Evolutionary conservation across 306 rosid species (phyloP), one percentile per base, ranked within the genome.

Genomic region (Acacia confusa): DNA sequence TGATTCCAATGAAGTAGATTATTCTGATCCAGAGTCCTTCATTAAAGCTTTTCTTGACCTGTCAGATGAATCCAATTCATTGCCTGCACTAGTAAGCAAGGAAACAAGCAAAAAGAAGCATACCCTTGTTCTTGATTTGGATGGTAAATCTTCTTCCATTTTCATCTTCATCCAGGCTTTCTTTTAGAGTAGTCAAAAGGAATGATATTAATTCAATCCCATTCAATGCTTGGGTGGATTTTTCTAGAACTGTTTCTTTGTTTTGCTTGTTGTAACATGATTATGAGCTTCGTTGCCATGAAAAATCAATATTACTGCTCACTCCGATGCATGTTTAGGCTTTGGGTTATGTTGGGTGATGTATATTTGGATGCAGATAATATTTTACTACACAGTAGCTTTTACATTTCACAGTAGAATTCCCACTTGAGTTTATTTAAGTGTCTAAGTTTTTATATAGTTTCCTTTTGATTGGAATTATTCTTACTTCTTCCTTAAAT

Each of bases 121-220:
- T 25, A 94, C 97, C 68, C 88, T 94, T 70, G 96, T 89, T 70
- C 98, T 94, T 84, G 98, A 94, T 92, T 87, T 94, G 93, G 98
- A 94, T 85, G 98, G 98, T 92, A 91, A 84, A 22, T 76, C 72
- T 44, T 70, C 64, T 43, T 44, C 52, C 53, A 30, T 66, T 38
- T 85, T 40, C 13, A 4, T 70, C 24, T 57, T 55, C 47, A 11
- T 16, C 0, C 72, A 4, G 15, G 47, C 36, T 58, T 28, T 41
- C 57, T 80, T 63, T 58, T 60, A 24, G 32, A 22, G 25, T 10
- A 57, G 24, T 57, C 13, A 9, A 57, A n/a, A n/a, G 28, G 4
- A 25, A 32, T 47, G 50, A 22, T 66, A 19, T 68, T 43, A 8
- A 27, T 80, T 65, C 48, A 15, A 3, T 20, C 30, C 22, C 64